Evolutionary conservation across 306 rosid species (phyloP).

Genomic region (Cyclanthera cordifolia): DNA sequence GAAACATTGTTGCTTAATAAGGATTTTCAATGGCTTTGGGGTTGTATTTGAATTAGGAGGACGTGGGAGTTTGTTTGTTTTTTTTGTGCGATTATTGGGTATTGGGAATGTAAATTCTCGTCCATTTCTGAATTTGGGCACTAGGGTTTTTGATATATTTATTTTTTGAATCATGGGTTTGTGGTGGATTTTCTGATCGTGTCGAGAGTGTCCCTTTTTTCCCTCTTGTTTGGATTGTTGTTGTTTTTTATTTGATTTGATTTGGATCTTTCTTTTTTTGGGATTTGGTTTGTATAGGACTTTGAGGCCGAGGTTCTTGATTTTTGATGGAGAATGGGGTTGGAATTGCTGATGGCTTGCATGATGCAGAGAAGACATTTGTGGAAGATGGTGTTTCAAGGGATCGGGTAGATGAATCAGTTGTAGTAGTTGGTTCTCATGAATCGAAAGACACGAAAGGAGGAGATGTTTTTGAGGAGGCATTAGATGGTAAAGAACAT

Average conservation of each 20-base stretch:
- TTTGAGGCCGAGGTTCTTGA: slow-evolving; percentile 19
- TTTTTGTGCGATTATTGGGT: background rate
- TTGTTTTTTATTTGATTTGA: background rate
- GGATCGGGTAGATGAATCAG: slow-evolving; percentile 11
- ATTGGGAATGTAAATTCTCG: slow-evolving; percentile 7
- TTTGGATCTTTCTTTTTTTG: background rate
- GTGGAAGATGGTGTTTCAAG: slow-evolving; percentile 20
- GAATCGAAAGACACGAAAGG: slow-evolving; percentile 32
- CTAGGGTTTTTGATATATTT: slow-evolving; percentile 9
- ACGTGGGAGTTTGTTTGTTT: background rate
- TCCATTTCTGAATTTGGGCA: background rate
- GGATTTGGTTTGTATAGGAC: slow-evolving; percentile 41
- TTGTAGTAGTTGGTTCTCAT: slow-evolving; percentile 21
- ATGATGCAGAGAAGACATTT: slow-evolving; percentile 28
- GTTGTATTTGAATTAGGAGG: background rate
- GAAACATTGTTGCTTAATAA: background rate
- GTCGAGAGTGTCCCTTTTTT: background rate
- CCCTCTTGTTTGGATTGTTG: background rate
- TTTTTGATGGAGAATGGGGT: slow-evolving; percentile 49
- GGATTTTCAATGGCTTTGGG: background rate
- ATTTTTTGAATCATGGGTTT: slow-evolving; percentile 8
- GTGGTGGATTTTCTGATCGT: background rate
- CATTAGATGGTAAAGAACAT: slow-evolving; percentile 16
- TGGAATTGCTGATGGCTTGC: slow-evolving; percentile 26
- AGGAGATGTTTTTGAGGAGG: background rate